Conservation (phyloP, 108 stramenopile genomes). For the Fistulifera pelliculosa region DNA sequence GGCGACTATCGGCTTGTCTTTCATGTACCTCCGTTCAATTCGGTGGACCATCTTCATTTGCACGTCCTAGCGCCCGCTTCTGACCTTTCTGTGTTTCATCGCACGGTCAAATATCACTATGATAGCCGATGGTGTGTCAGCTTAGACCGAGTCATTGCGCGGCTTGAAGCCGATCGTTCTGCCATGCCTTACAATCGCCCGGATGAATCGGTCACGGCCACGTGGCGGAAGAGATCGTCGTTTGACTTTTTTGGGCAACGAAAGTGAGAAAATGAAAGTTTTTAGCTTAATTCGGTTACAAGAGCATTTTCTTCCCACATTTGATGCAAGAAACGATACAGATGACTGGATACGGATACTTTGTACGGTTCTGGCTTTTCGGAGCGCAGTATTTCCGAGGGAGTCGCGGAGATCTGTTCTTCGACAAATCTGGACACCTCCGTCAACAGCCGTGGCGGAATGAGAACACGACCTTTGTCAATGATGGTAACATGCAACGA, state of each 20-base stretch:
- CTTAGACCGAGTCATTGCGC: constrained; percentile 24
- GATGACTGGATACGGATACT: constrained; percentile 67
- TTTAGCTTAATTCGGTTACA: constrained; percentile 16
- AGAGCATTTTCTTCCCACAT: constrained; percentile 72
- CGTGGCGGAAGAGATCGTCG: no score
- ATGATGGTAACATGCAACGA: constrained; percentile 79
- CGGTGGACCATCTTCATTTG: constrained; percentile 65
- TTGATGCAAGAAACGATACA: constrained; percentile 78
- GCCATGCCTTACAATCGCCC: constrained; percentile 2
- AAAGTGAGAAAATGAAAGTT: not conserved
- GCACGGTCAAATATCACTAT: constrained; percentile 37
- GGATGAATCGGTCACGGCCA: no score
- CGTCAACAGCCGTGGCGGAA: constrained; percentile 9
- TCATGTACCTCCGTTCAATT: constrained; percentile 64
- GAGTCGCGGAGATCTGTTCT: constrained; percentile 52
- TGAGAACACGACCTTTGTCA: constrained; percentile 48
- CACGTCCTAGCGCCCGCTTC: constrained; percentile 69
- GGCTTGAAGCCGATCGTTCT: constrained; percentile 21
- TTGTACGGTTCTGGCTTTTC: constrained; percentile 86
- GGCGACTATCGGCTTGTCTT: constrained; percentile 56
- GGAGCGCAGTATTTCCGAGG: constrained; percentile 61
- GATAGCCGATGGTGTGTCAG: constrained; percentile 40
- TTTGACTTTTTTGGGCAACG: no score
- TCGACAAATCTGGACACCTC: constrained; percentile 34
- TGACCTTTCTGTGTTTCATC: constrained; percentile 27